Evolutionary conservation across 192 early-diverging fungal genomes (phyloP).

Genomic region (Umbelopsis vinacea): DNA sequence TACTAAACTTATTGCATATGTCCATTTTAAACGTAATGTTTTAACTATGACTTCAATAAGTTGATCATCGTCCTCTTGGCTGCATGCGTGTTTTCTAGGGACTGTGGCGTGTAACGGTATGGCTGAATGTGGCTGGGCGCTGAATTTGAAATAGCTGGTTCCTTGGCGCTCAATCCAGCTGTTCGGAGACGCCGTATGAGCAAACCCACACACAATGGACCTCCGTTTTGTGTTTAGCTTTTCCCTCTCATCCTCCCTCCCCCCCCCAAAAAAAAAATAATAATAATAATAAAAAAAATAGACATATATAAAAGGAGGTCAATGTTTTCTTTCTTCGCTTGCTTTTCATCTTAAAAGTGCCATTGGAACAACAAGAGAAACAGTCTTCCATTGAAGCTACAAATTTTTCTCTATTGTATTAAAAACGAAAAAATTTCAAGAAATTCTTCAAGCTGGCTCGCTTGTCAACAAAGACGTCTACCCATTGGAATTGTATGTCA

Average conservation of each 20-base stretch:
- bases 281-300: too few species aligned
- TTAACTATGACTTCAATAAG: too few species aligned
- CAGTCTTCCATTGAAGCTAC: too few species aligned
- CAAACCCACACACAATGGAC: too few species aligned
- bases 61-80: background rate
- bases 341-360: background rate
- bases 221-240: too few species aligned
- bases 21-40: too few species aligned
- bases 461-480: background rate
- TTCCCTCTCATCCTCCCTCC: background rate
- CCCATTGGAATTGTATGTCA: constrained; percentile 10
- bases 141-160: background rate
- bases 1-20: too few species aligned
- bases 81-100: background rate
- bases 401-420: too few species aligned
- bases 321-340: background rate
- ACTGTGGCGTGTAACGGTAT: background rate
- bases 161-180: background rate
- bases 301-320: background rate
- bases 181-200: too few species aligned
- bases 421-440: too few species aligned
- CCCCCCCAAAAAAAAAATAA: background rate
- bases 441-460: background rate
- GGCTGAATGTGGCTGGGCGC: background rate
- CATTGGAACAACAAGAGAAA: background rate